Base-by-base conservation (phyloP, 805 yeast genomes). In the Cyberlindnera petersonii region DNA sequence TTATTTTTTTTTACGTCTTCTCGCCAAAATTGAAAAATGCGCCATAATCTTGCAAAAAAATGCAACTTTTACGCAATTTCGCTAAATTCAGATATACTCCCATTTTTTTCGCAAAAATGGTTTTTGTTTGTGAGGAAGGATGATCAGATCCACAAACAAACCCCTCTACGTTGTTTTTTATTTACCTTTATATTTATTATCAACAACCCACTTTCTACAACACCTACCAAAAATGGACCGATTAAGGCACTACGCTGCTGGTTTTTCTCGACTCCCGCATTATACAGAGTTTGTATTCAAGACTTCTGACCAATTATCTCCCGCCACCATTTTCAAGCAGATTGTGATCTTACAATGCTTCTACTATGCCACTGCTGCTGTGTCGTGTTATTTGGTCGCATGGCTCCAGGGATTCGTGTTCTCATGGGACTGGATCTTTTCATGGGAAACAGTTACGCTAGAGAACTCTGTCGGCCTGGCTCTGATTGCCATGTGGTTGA, bases 401-500 rank as follows among this genome's bases (percentile, higher is more conserved):
- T 65, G 75, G 37, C 64, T 93, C 10, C 70, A 79, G 23, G 97
- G 97, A 0, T 75, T 80, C 52, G 74, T 73, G 17, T 80, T 86
- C 63, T 64, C 74, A 6, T 55, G 82, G 16, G 75, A 66, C 28
- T 82, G 93, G 82, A 66, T 89, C 10, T 84, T 89, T 50, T 79
- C 87, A 34, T 89, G 96, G 95, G 75, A 77, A 45, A 63, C 75
- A 28, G 74, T 91, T 1, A 72, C 85, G 5, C 67, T 80, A 43
- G 84, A 82, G 35, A 87, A 86, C 55, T 78, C 95, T 1, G 66
- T 85, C 57, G 98, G 98, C 2, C 66, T 88, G 56, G 78, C 85
- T 0, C 62, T 91, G 30, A 74, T 82, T 24, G 59, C 75, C 7
- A 60, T 89, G 40, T 91, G 98, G 98, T 65, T 91, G 13, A 60